A percentile compares a stretch with the other conserved stretches of the same genome.
Evolutionary conservation across 345 rosid genomes (phyloP).

Genomic region (Hibiscus syriacus): DNA sequence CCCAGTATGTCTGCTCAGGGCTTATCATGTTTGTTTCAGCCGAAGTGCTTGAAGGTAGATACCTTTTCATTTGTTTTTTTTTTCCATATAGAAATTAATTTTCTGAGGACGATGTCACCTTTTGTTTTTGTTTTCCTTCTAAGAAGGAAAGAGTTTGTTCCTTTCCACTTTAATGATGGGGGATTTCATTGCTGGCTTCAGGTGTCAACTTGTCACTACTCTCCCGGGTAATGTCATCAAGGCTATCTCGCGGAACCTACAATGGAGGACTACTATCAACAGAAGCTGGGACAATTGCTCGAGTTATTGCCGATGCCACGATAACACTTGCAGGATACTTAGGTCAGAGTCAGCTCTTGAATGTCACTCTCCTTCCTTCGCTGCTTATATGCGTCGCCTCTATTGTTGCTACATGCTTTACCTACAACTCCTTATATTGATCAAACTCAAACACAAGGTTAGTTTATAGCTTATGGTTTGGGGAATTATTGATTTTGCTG

Average conservation of each 20-base stretch:
- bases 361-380: slow-evolving; percentile 78
- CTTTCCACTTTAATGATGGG: neutral
- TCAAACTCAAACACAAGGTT: no score
- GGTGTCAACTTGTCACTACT: no score
- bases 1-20: no score
- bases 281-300: no score
- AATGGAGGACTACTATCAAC: no score
- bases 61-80: neutral
- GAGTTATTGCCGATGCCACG: slow-evolving; percentile 85
- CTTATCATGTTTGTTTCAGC: no score
- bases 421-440: slow-evolving; percentile 80
- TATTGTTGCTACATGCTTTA: slow-evolving; percentile 72
- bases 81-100: no score
- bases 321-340: slow-evolving; percentile 84
- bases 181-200: slow-evolving; percentile 12
- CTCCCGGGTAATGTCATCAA: no score
- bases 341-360: slow-evolving; percentile 61
- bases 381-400: slow-evolving; percentile 64
- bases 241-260: no score
- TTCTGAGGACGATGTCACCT: no score
- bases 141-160: neutral
- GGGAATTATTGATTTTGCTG: no score
- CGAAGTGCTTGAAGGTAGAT: slow-evolving; percentile 94
- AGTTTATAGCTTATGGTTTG: no score
- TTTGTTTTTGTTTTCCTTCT: neutral